Conservation (phyloP, 495 filamentous ascomycete genomes). For the Pyrenopolyporus hunteri region DNA sequence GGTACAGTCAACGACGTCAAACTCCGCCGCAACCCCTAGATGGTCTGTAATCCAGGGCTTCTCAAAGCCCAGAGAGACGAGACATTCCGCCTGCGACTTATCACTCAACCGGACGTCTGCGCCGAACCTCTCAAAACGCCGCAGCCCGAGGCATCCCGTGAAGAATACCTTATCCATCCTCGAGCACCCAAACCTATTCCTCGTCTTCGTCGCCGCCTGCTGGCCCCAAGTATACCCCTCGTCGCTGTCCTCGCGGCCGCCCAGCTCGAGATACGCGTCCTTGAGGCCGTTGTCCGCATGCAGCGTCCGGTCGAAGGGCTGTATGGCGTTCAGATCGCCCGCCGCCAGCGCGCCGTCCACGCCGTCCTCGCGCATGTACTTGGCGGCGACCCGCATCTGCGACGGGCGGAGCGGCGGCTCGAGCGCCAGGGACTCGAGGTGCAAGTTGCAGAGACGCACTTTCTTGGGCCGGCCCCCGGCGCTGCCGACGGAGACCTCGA, state of each 20-base stretch:
- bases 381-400: conserved; percentile 50
- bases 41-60: conserved; percentile 59
- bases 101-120: conserved; percentile 12
- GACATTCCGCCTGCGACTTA: conserved; percentile 27
- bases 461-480: conserved; percentile 13
- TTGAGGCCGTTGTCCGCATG: conserved; percentile 52
- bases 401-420: conserved; percentile 50
- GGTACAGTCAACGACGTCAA: conserved; percentile 21
- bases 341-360: conserved; percentile 47
- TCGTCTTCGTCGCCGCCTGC: conserved; percentile 46
- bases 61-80: conserved; percentile 38
- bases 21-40: conserved; percentile 50
- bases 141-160: conserved; percentile 40
- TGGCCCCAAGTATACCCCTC: conserved; percentile 64
- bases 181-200: conserved; percentile 49
- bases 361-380: conserved; percentile 43
- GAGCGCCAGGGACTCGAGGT: conserved; percentile 57
- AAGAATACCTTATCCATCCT: conserved; percentile 61
- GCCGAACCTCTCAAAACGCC: conserved; percentile 52
- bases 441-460: conserved; percentile 58
- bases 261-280: conserved; percentile 60
- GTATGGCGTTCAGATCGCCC: conserved; percentile 64
- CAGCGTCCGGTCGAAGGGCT: conserved; percentile 55
- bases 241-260: conserved; percentile 55
- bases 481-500: conserved; percentile 47